Conservation (phyloP, 305 asterid species). For the Plantago rigida region DNA sequence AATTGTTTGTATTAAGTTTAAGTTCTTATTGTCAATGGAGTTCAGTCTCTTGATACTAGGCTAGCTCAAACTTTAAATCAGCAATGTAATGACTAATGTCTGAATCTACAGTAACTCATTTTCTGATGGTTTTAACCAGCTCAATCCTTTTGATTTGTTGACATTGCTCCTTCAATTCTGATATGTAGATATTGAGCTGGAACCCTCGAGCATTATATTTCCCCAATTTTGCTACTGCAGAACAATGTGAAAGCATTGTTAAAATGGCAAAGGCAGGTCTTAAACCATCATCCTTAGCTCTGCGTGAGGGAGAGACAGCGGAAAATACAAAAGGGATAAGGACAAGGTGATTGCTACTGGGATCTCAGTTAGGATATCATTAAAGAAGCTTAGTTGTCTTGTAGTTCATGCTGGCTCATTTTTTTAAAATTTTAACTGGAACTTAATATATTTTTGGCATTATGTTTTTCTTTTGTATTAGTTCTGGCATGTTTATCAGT, state of each 20-base stretch:
- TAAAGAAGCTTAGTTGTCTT: conserved; percentile 5
- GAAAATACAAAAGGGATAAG: conserved; percentile 74
- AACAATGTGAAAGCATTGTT: conserved; percentile 64
- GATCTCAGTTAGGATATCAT: conserved; percentile 16
- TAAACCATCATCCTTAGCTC: conserved; percentile 66
- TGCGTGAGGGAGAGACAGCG: conserved; percentile 76
- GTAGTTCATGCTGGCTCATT: background rate
- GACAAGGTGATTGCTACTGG: conserved; percentile 58
- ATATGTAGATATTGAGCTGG: conserved; percentile 76
- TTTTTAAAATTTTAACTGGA: background rate
- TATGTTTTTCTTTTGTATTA: conserved; percentile 26
- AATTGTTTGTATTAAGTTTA: no score
- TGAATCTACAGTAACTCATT: no score
- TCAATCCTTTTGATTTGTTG: background rate
- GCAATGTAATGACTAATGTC: no score
- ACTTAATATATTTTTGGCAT: conserved; percentile 4
- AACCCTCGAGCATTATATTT: conserved; percentile 70
- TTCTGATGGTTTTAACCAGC: no score
- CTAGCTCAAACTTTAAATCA: no score
- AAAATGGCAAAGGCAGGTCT: conserved; percentile 49
- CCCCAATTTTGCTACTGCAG: conserved; percentile 76
- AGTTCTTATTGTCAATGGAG: no score
- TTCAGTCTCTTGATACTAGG: no score
- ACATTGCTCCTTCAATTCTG: conserved; percentile 19
- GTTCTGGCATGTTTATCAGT: conserved; percentile 86